phyloP scores from a whole-genome alignment of 495 filamentous ascomycete genomes.

The Talaromyces thailandensis region DNA sequence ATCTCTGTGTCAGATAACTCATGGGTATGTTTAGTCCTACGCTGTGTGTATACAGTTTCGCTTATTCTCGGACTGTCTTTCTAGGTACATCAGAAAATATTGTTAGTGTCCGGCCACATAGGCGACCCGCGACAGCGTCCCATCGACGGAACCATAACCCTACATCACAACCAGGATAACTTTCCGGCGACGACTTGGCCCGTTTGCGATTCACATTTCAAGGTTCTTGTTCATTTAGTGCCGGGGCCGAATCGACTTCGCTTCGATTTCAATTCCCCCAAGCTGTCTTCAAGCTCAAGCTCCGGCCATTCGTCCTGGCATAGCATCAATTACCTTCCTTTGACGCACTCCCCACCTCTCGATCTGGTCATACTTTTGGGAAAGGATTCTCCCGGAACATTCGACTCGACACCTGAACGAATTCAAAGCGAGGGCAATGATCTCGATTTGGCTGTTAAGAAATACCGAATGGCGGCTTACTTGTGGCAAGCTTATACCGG shows the following conservation, averaged over 20 bases:
- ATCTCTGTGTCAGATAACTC: slow-evolving; percentile 68
- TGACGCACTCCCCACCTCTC: slow-evolving; percentile 65
- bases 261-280: slow-evolving; percentile 78
- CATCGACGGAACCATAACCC: slow-evolving; percentile 69
- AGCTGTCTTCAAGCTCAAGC: slow-evolving; percentile 61
- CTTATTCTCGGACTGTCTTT: slow-evolving; percentile 9
- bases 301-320: slow-evolving; percentile 69
- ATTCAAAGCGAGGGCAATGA: slow-evolving; percentile 70
- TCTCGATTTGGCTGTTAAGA: slow-evolving; percentile 68
- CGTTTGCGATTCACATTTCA: slow-evolving; percentile 79
- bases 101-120: slow-evolving; percentile 71
- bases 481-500: slow-evolving; percentile 94
- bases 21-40: slow-evolving; percentile 51
- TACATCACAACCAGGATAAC: slow-evolving; percentile 73
- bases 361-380: slow-evolving; percentile 78
- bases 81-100: slow-evolving; percentile 82
- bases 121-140: slow-evolving; percentile 61
- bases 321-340: slow-evolving; percentile 74
- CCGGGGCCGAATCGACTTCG: slow-evolving; percentile 80
- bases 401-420: slow-evolving; percentile 70
- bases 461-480: slow-evolving; percentile 86
- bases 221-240: slow-evolving; percentile 75
- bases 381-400: slow-evolving; percentile 80
- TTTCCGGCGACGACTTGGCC: slow-evolving; percentile 79
- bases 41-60: background rate